Evolutionary conservation across 1,284 basidiomycete genomes (phyloP).

Genomic region (Neonothopanus nambi): DNA sequence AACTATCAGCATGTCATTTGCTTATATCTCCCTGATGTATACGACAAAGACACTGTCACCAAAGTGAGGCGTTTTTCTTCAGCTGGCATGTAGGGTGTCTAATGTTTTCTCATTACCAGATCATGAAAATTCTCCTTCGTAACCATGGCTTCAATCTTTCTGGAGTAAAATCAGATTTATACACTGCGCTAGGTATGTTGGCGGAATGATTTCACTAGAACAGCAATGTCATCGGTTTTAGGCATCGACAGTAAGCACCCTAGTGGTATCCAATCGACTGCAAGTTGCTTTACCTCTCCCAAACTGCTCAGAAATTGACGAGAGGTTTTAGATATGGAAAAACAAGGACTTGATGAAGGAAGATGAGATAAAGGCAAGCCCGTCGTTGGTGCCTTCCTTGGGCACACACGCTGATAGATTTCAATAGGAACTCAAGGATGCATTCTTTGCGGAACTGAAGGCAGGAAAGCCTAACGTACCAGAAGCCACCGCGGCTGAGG

Average conservation of each 20-base stretch:
- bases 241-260: conserved; percentile 74
- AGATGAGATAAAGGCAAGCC: conserved; percentile 56
- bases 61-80: conserved; percentile 41
- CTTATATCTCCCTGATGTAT: conserved; percentile 71
- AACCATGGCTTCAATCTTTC: conserved; percentile 63
- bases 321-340: conserved; percentile 66
- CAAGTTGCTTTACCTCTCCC: conserved; percentile 25
- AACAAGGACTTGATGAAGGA: conserved; percentile 57
- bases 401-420: neutral
- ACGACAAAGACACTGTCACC: conserved; percentile 57
- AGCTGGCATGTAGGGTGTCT: neutral
- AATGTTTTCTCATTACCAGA: conserved; percentile 35
- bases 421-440: conserved; percentile 57
- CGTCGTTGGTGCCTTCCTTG: neutral
- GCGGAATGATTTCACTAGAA: neutral
- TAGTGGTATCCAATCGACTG: conserved; percentile 70
- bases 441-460: conserved; percentile 44
- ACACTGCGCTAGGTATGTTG: conserved; percentile 55
- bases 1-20: conserved; percentile 66
- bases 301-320: too few relatives aligned
- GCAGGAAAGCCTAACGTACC: too few relatives aligned
- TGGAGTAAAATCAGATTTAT: conserved; percentile 71
- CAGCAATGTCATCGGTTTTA: conserved; percentile 22
- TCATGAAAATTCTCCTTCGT: conserved; percentile 65
- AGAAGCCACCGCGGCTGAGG: conserved; percentile 1